phyloP scores from a whole-genome alignment of 345 rosid genomes.

The Citropsis articulata region DNA sequence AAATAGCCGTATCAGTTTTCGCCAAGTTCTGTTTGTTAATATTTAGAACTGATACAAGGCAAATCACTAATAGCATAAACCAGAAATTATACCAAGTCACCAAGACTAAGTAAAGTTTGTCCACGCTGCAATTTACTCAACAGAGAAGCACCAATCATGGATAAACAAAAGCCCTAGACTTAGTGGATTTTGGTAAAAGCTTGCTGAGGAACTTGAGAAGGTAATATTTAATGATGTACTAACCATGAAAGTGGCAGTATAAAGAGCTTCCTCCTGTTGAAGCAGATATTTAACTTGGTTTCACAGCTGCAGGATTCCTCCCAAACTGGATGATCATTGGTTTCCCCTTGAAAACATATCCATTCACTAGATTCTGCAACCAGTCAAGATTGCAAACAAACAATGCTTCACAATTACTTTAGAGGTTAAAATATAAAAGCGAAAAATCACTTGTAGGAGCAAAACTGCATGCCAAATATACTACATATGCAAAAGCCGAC shows the following conservation, averaged over 20 bases:
- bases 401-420: not conserved
- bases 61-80: no score
- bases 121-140: not conserved
- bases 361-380: conserved; percentile 81
- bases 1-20: not conserved
- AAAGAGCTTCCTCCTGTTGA: not conserved
- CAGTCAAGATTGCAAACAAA: conserved; percentile 2
- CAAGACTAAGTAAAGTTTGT: not conserved
- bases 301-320: conserved; percentile 57
- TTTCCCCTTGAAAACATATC: conserved; percentile 74
- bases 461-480: not conserved
- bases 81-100: no score
- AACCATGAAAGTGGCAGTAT: conserved; percentile 10
- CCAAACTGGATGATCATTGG: conserved; percentile 96
- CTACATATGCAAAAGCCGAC: not conserved
- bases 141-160: not conserved
- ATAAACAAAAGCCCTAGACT: not conserved
- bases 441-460: not conserved
- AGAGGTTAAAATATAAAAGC: not conserved
- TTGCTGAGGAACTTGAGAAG: not conserved
- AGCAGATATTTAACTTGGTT: conserved; percentile 31
- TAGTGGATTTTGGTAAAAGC: not conserved
- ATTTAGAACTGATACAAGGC: no score
- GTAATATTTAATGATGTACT: not conserved
- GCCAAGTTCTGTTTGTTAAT: no score